phyloP scores from a whole-genome alignment of 2,329 filamentous ascomycete genomes.

The Dactylonectria estremocensis region DNA sequence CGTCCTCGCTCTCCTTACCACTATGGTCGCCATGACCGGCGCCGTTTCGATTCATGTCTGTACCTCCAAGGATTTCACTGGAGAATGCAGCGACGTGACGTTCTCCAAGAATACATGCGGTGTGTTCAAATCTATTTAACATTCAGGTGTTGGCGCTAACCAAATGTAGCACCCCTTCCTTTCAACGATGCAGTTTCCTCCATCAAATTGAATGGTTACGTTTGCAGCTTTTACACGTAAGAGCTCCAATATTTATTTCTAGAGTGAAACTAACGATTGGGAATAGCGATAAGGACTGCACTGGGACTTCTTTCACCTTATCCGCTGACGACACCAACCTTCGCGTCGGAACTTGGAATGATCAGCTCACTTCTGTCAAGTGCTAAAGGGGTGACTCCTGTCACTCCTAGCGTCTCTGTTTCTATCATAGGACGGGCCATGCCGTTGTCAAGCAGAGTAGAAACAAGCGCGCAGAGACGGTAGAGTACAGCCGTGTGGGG shows the following conservation, averaged over 20 bases:
- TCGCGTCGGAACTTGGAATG: not conserved
- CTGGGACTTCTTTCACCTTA: not conserved
- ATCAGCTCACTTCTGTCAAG: constrained; percentile 1
- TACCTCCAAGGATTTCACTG: constrained; percentile 2
- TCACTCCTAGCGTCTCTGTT: not conserved
- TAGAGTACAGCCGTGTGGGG: not conserved
- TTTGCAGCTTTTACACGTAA: constrained; percentile 5
- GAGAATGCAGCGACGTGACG: constrained; percentile 1
- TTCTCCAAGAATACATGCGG: not conserved
- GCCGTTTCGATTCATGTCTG: not conserved
- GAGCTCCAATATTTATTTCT: not conserved
- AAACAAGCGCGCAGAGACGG: not conserved
- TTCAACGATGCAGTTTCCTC: constrained; percentile 5
- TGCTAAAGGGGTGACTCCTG: not conserved
- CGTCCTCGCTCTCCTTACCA: not conserved
- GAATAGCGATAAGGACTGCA: not conserved
- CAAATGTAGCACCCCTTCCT: not conserved
- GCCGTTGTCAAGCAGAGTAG: not conserved
- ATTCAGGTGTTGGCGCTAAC: not conserved
- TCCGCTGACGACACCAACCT: not conserved
- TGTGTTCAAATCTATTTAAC: not conserved
- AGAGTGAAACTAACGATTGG: not conserved
- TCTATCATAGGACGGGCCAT: not conserved
- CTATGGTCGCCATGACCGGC: constrained; percentile 2
- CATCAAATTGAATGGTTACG: not conserved